Base-by-base conservation (phyloP, 2,329 filamentous ascomycete species). In the Ceratocystis cacaofunesta region DNA sequence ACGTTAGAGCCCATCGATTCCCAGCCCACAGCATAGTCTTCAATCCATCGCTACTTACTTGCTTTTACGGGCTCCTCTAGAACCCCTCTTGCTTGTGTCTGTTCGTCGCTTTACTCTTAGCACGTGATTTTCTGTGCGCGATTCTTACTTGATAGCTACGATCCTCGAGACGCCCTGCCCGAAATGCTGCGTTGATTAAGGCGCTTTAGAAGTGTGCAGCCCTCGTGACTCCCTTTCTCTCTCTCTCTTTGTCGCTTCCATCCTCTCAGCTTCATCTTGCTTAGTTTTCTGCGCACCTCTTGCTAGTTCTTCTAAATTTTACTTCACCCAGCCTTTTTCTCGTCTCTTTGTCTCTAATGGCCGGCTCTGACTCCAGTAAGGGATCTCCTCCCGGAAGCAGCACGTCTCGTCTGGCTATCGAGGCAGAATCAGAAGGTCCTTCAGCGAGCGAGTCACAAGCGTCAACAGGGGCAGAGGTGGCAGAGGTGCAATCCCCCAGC, bases 41-140 rank as follows among this genome's bases (percentile, higher is more conserved):
- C 19, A 25, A 12, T 50, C 22, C 48, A 10, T 22, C 48, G 8
- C 25, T 25, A 12, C 22, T 10, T 22, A 25, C 48, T 52, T 52
- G 19, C 25, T 52, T 25, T 8, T 70, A 71, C 70, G 62, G 65
- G 66, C 69, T 15, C 15, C 25, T 28, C n/a, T 8, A n/a, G 28
- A 15, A 32, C 1, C 17, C 22, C 28, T 19, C 4, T 15, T 19
- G 48, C 25, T 4, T 32, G n/a, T 32, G 7, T n/a, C 32, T 28
- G 30, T 61, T 61, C 17, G 15, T 44, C n/a, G 41, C 28, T 6
- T 61, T 25, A 19, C 12, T 41, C 19, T 25, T 43, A 17, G 22
- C 30, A n/a, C 57, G 28, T 61, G 30, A 5, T 25, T 61, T 28
- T 6, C 43, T 44, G 36, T 25, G 58, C 36, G 36, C 36, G 36